phyloP scores from a whole-genome alignment of 108 stramenopile genomes.

The Mayamaea pseudoterrestris region DNA sequence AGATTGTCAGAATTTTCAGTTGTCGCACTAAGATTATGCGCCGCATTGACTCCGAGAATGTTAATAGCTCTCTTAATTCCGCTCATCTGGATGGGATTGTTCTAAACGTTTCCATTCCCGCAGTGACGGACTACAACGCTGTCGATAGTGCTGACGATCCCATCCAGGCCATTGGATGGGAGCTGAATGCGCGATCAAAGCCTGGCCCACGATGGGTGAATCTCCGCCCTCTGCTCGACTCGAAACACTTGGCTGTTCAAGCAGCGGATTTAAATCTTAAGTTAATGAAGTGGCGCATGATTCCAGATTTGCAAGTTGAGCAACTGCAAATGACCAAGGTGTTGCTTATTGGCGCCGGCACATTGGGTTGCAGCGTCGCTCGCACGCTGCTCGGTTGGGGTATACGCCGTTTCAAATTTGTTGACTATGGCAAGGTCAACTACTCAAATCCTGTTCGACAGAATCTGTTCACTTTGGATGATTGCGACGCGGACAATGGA shows the following conservation, averaged over 20 bases:
- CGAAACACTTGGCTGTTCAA: conserved; percentile 71
- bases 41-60: conserved; percentile 19
- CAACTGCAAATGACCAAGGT: conserved; percentile 61
- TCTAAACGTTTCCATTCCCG: conserved; percentile 38
- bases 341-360: conserved; percentile 92
- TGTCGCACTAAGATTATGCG: conserved; percentile 36
- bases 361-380: conserved; percentile 93
- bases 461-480: conserved; percentile 81
- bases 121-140: conserved; percentile 32
- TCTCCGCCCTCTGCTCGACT: conserved; percentile 59
- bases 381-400: conserved; percentile 94
- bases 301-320: conserved; percentile 85
- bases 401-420: conserved; percentile 84
- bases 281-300: conserved; percentile 97
- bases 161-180: conserved; percentile 81
- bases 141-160: too few relatives aligned
- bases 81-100: conserved; percentile 24
- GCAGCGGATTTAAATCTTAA: conserved; percentile 91
- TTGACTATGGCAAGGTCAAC: conserved; percentile 90
- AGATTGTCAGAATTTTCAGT: conserved; percentile 35
- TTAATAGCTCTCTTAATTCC: conserved; percentile 3
- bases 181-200: conserved; percentile 60
- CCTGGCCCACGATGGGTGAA: conserved; percentile 73
- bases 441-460: conserved; percentile 98
- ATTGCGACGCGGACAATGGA: conserved; percentile 56